These are phyloP conservation scores for Suillus bovinus DNA, from an alignment of 768 basidiomycete species.

Conservation along the genomic window DNA sequence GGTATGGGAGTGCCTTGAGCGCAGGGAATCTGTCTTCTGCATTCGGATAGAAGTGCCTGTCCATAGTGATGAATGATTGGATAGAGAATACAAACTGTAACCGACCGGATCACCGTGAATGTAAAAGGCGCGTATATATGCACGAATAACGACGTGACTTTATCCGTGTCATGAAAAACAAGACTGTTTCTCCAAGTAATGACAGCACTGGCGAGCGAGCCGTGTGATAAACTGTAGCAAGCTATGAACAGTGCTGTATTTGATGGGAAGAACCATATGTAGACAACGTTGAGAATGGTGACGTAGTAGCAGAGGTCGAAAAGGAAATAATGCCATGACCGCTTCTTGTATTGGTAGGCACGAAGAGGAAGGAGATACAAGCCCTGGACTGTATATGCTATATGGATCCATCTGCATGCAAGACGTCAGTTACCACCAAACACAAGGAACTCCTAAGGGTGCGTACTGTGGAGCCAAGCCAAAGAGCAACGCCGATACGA, in stretches of 20 bases:
- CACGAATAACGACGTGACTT: constrained; percentile 93
- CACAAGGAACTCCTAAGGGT: constrained; percentile 7
- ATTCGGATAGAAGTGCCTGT: constrained; percentile 85
- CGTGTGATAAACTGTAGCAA: constrained; percentile 91
- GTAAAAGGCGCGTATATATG: constrained; percentile 93
- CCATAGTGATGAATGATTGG: not conserved
- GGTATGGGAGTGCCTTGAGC: constrained; percentile 61
- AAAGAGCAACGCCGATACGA: constrained; percentile 83
- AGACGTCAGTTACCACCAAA: constrained; percentile 11
- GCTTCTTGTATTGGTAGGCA: constrained; percentile 86
- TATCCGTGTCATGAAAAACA: constrained; percentile 97
- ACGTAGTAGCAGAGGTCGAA: constrained; percentile 94
- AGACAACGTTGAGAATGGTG: constrained; percentile 88
- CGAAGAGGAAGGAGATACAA: constrained; percentile 82
- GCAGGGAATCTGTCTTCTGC: constrained; percentile 87
- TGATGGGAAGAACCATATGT: constrained; percentile 85
- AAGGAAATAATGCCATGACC: constrained; percentile 92
- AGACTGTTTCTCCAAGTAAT: constrained; percentile 99
- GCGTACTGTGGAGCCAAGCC: constrained; percentile 85
- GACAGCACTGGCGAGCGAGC: constrained; percentile 88
- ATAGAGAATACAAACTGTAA: constrained; percentile 12
- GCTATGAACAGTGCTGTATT: constrained; percentile 82
- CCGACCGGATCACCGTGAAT: constrained; percentile 87
- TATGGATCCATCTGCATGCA: constrained; percentile 74
- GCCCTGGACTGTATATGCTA: constrained; percentile 80